Base-by-base conservation (phyloP, 176 grass and related monocot species). In the Cenchrus americanus region DNA sequence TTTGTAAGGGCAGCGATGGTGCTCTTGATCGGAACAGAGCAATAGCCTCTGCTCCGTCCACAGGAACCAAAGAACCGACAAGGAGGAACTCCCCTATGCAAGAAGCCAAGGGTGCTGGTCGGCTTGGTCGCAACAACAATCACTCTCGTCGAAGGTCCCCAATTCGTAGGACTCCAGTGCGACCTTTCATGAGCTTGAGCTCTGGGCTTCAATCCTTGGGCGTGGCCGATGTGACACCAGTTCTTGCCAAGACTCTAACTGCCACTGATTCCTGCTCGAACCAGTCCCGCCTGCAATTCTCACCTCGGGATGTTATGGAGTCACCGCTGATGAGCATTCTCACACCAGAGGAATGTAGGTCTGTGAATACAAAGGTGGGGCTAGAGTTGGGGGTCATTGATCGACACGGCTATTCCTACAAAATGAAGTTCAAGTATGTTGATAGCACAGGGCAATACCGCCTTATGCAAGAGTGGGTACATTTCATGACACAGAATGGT, bases 321-420 rank as follows among this genome's bases (percentile, higher is more conserved):
- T 73, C 68, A 9, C 69, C 81, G 1, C 15, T 83, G 43, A 22
- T 63, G 17, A 37, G 7, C 44, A 83, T 83, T 72, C 57, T 74
- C 10, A 83, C 58, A 51, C 21, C 12, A 23, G 10, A 7, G 9
- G 81, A 83, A 58, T 0, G 8, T 40, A 3, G 0, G 15, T n/a
- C 8, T 47, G 46, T 74, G 81, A 27, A 41, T 37, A 21, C 30
- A 9, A 0, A 0, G 43, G 44, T 22, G 6, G 69, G 81, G 46
- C 8, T 83, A 12, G 43, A 21, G 8, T 11, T 74, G 69, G 26
- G 64, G 59, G 57, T 44, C 43, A 34, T 83, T 50, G 81, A 83
- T 62, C 46, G 30, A 51, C 58, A 75, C 18, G 69, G 59, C 6
- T n/a, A n/a, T 53, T 74, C 58, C 46, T 83, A 83, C 37, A 13